Base-by-base conservation (phyloP, 78 protist species). In the Pigoraptor vietnamica region DNA sequence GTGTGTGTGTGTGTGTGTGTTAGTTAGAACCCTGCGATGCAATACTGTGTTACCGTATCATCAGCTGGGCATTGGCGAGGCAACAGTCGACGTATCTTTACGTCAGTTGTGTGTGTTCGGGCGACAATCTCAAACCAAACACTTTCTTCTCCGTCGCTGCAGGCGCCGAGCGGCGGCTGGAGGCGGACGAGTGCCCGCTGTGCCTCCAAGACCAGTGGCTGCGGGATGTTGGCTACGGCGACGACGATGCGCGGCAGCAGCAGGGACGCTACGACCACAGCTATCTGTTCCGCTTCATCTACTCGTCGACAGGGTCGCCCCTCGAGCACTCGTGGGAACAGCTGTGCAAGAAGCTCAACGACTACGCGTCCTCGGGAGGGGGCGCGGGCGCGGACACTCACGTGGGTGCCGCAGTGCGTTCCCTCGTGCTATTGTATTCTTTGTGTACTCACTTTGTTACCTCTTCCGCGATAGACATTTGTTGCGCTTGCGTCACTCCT, bases 261-360 rank as follows among this genome's bases (percentile, higher is more conserved):
- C 84, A 79, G 84, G 84, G 84, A 25, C 84, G 84, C 23, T 79
- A 79, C 84, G 84, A 79, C 84, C 84, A 79, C 84, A 25, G 34
- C 34, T 25, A 79, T 25, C 21, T 79, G 35, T 79, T 79, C 84
- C 84, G 84, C 1, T 79, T 79, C 84, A 14, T 79, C 84, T 79
- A 25, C 14, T 25, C 34, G 34, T 25, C 21, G 1, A 25, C 84
- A 1, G 21, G 34, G 32, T 25, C 84, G 84, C 34, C 84, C n/a
- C 21, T 79, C 32, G 84, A 79, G 84, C 84, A 79, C n/a, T 79
- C 84, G 21, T 79, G 84, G 84, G 84, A 79, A 19, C 84, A 79
- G 34, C 1, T 79, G n/a, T 14, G 67, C 67, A 48, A 48, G 67
- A 48, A 48, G 14, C 67, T 48, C 67, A 48, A 48, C 14, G 29